Conservation (phyloP, 2,329 filamentous ascomycete genomes). For the Alternaria infectoria region DNA sequence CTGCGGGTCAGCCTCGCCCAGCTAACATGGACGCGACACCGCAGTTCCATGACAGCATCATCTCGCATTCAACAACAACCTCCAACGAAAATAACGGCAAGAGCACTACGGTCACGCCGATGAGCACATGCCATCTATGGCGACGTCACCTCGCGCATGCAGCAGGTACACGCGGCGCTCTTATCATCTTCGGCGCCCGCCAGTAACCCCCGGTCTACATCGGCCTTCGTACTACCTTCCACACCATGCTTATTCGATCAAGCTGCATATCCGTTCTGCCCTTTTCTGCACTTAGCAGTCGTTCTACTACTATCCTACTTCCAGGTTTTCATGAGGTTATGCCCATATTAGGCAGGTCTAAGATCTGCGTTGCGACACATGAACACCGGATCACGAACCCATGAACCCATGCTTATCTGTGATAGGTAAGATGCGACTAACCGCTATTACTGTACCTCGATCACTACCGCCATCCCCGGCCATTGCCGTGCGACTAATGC, state of each 20-base stretch:
- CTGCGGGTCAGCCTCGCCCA: background rate
- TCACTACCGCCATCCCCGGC: background rate
- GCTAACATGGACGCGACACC: background rate
- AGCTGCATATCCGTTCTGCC: background rate
- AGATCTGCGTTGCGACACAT: background rate
- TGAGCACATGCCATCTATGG: background rate
- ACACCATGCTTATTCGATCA: background rate
- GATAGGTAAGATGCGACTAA: background rate
- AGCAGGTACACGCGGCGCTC: background rate
- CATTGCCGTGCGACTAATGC: slow-evolving; percentile 1
- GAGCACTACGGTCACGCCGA: background rate
- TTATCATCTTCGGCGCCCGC: background rate
- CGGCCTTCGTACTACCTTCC: background rate
- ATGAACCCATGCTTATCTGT: background rate
- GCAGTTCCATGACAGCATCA: background rate
- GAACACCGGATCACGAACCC: background rate
- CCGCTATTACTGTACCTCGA: background rate
- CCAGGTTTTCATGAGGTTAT: background rate
- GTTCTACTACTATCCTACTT: background rate
- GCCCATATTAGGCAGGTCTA: background rate
- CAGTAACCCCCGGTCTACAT: background rate
- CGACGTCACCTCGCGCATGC: background rate
- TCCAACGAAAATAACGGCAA: background rate
- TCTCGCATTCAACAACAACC: background rate
- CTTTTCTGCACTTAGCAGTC: background rate